phyloP scores from a whole-genome alignment of 140 eudicot genomes.

The Flaveria floridana region DNA sequence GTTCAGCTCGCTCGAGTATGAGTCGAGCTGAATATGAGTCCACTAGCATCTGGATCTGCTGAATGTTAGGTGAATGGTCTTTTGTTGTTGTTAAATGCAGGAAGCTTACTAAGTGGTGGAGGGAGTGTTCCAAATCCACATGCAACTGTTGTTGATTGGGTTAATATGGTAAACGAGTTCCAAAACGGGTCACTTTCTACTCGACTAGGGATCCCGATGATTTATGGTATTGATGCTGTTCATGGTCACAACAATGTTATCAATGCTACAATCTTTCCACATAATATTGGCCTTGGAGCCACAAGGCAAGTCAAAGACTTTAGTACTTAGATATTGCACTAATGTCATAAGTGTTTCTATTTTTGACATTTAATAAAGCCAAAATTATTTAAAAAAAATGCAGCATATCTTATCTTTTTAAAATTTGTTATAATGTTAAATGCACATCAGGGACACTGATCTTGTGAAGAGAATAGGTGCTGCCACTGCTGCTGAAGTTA shows the following conservation, averaged over 20 bases:
- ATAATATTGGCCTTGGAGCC: constrained; percentile 81
- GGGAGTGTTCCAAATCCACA: constrained; percentile 67
- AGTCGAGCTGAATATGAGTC: not conserved
- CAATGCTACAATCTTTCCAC: constrained; percentile 79
- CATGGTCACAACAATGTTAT: constrained; percentile 81
- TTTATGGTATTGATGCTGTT: constrained; percentile 83
- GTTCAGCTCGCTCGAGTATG: not conserved
- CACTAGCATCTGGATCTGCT: not conserved
- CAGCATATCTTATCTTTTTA: not conserved
- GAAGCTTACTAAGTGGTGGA: constrained; percentile 80
- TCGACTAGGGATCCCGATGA: constrained; percentile 78
- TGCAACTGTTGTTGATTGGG: constrained; percentile 64
- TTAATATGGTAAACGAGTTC: constrained; percentile 63
- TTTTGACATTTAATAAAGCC: not conserved
- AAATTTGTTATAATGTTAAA: constrained; percentile 12
- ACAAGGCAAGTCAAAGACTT: constrained; percentile 56
- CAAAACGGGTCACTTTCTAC: constrained; percentile 67
- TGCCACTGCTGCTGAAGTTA: constrained; percentile 75
- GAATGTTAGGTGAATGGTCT: not conserved
- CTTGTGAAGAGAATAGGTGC: constrained; percentile 76
- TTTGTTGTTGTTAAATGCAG: constrained; percentile 36
- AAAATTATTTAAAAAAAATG: not conserved
- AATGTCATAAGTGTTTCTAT: not conserved
- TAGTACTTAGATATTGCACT: not conserved
- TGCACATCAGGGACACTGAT: constrained; percentile 56